Evolutionary conservation across 352 stramenopile species (phyloP), one percentile per base, ranked within the genome.

Genomic region (Phytophthora rubi): DNA sequence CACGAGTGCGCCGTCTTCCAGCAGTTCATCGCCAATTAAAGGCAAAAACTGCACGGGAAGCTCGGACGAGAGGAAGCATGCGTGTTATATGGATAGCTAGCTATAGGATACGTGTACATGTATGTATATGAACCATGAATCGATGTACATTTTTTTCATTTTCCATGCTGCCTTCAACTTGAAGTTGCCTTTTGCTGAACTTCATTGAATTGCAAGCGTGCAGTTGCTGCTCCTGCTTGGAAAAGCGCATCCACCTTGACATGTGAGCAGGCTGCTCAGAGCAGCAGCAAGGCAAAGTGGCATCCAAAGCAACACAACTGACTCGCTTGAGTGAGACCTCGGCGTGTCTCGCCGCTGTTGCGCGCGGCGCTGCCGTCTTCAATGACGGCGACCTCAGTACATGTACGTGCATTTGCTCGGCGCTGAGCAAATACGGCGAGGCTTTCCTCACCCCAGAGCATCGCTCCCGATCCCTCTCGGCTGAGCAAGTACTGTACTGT

Each of bases 1-100:
- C 55, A 76, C 15, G 60, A 80, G 47, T 83, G 77, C 60, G 62
- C 59, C n/a, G 68, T 86, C 8, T 91, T 91, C 67, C 69, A 89
- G 62, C 70, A 71, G 57, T 91, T 89, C 51, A 69, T 89, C 18
- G 42, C 53, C 42, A 73, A 72, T 26, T 79, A 64, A 53, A 35
- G 2, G 23, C n/a, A 37, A n/a, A 32, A 32, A 18, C 16, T 6
- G 42, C 26, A 45, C 28, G 8, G 32, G 30, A 45, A 52, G 39
- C 21, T 42, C 30, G 48, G 35, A 16, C 30, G 7, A 54, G 26
- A 44, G 16, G 48, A 59, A 60, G 26, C 30, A 57, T 66, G 51
- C 39, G 45, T 58, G 63, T 55, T 68, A 37, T 71, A 62, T 54
- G 30, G 33, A 68, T 59, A 53, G 47, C 37, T 70, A 70, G 55